phyloP scores from a whole-genome alignment of 805 yeast species.

The Saturnispora silvae region DNA sequence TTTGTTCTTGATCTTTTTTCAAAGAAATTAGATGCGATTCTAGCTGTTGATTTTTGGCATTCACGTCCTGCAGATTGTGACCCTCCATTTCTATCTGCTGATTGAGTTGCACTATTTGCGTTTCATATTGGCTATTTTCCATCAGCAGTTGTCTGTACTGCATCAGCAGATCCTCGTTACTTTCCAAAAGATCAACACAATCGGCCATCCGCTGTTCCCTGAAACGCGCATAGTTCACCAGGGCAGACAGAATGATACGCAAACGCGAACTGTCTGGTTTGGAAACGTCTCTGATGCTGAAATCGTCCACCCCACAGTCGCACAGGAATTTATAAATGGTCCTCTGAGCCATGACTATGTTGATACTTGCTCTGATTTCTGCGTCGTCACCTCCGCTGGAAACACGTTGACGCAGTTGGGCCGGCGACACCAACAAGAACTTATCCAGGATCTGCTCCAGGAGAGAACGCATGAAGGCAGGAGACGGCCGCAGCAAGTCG shows the following conservation, averaged over 20 bases:
- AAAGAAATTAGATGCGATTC: constrained; percentile 54
- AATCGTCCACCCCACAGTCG: constrained; percentile 70
- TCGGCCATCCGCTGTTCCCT: constrained; percentile 67
- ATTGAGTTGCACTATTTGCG: constrained; percentile 16
- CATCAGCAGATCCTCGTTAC: constrained; percentile 40
- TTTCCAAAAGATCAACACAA: constrained; percentile 50
- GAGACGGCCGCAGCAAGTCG: constrained; percentile 23
- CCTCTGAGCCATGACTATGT: constrained; percentile 45
- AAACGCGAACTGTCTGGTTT: constrained; percentile 67
- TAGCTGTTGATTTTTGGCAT: constrained; percentile 41
- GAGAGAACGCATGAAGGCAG: constrained; percentile 24
- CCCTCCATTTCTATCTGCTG: constrained; percentile 17
- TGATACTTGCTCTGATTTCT: constrained; percentile 30
- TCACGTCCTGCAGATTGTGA: constrained; percentile 31
- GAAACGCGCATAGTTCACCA: constrained; percentile 76
- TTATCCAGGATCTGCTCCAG: constrained; percentile 27
- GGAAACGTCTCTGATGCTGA: constrained; percentile 59
- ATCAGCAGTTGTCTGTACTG: constrained; percentile 34
- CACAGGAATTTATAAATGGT: constrained; percentile 52
- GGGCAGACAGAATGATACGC: constrained; percentile 63
- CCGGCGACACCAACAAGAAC: constrained; percentile 25
- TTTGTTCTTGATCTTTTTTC: constrained; percentile 50
- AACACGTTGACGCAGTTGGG: constrained; percentile 20
- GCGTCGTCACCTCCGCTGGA: constrained; percentile 15
- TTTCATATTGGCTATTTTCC: constrained; percentile 30